These are phyloP conservation scores for Calonectria leucothoes DNA, from an alignment of 2,329 filamentous ascomycete genomes.

Conservation along the genomic window DNA sequence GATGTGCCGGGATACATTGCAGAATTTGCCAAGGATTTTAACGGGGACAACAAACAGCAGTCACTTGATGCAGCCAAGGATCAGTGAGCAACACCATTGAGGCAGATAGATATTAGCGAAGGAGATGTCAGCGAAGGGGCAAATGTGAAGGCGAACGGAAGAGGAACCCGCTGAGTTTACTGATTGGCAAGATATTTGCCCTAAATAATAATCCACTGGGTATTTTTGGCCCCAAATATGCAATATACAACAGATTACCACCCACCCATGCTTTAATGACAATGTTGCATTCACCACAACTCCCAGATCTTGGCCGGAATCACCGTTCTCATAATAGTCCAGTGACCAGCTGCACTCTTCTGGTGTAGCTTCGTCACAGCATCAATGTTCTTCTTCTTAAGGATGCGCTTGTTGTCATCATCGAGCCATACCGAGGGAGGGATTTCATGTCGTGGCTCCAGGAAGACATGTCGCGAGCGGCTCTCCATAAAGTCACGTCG, in stretches of 20 bases:
- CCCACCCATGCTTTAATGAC: not conserved
- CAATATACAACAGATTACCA: slow-evolving; percentile 6
- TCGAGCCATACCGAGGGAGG: slow-evolving; percentile 61
- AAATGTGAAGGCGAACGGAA: not conserved
- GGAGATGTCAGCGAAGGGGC: not conserved
- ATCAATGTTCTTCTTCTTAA: slow-evolving; percentile 73
- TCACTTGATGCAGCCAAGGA: slow-evolving; percentile 41
- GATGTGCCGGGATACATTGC: slow-evolving; percentile 72
- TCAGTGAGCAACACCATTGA: slow-evolving; percentile 3
- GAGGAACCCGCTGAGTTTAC: not conserved
- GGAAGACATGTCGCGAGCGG: slow-evolving; percentile 73
- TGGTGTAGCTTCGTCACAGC: slow-evolving; percentile 79
- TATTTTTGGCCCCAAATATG: not conserved
- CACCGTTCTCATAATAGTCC: slow-evolving; percentile 90
- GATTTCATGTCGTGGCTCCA: slow-evolving; percentile 80
- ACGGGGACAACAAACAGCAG: slow-evolving; percentile 47
- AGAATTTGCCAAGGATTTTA: slow-evolving; percentile 54
- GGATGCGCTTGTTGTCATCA: slow-evolving; percentile 59
- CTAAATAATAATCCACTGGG: not conserved
- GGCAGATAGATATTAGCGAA: not conserved
- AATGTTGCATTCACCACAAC: slow-evolving; percentile 71
- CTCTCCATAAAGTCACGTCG: slow-evolving; percentile 78
- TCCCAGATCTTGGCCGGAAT: slow-evolving; percentile 86
- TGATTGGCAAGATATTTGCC: not conserved
- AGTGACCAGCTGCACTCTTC: slow-evolving; percentile 84